Conservation (phyloP, 257 asterid species). For the Solanum paucissectum region DNA sequence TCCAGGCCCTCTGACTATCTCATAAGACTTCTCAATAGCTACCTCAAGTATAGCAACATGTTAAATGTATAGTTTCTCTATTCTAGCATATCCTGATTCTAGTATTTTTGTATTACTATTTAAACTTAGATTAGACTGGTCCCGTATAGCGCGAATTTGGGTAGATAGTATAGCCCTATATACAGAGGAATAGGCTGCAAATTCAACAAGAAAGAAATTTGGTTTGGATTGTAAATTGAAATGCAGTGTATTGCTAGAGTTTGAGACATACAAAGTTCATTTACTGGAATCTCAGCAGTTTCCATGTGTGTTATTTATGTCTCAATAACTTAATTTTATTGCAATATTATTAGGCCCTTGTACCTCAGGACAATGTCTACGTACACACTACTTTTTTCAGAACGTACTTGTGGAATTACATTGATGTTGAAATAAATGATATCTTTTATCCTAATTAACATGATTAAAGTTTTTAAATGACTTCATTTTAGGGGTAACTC, state of each 20-base stretch:
- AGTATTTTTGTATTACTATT: background rate
- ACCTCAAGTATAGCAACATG: background rate
- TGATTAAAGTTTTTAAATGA: background rate
- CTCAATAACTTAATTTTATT: background rate
- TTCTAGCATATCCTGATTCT: background rate
- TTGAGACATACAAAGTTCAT: background rate
- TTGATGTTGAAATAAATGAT: background rate
- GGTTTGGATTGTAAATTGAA: background rate
- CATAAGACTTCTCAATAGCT: slow-evolving; percentile 7
- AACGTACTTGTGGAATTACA: background rate
- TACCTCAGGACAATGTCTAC: background rate
- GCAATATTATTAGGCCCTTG: background rate
- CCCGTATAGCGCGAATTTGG: background rate
- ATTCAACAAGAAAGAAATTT: background rate
- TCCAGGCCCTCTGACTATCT: slow-evolving; percentile 8
- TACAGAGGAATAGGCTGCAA: background rate
- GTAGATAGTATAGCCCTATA: background rate
- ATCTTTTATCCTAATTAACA: background rate
- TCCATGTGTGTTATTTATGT: background rate
- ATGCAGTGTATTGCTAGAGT: background rate
- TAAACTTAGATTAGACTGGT: background rate
- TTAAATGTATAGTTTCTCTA: slow-evolving; percentile 4
- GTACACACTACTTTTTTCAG: background rate
- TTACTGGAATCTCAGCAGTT: background rate
- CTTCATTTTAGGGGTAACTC: background rate